Conservation (phyloP, 1,284 basidiomycete genomes). For the Pseudozyma hubeiensis region DNA sequence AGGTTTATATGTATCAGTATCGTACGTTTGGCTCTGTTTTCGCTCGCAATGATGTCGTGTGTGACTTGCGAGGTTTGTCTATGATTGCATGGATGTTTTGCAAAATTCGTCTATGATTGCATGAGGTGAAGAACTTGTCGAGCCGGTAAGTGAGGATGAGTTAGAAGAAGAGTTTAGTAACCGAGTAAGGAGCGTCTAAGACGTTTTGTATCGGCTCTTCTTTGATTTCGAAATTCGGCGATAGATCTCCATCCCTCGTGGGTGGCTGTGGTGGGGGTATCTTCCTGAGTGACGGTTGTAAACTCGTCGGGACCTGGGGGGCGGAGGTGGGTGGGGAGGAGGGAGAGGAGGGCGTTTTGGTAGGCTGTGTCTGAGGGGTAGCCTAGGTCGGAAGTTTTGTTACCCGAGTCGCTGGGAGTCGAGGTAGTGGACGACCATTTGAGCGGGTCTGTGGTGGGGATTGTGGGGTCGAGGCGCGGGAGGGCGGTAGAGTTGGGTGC, state of each 20-base stretch:
- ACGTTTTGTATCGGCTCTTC: slow-evolving; percentile 29
- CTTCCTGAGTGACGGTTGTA: background rate
- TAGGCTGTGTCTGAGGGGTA: slow-evolving; percentile 53
- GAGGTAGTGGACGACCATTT: slow-evolving; percentile 37
- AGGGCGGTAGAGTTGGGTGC: slow-evolving; percentile 8
- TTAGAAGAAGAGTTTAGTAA: slow-evolving; percentile 14
- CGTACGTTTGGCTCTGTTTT: too few relatives aligned
- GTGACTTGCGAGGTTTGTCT: too few relatives aligned
- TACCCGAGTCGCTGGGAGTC: background rate
- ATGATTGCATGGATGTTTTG: background rate
- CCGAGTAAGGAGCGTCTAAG: slow-evolving; percentile 27
- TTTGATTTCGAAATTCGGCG: slow-evolving; percentile 31
- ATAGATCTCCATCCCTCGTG: slow-evolving; percentile 37
- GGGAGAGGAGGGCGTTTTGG: slow-evolving; percentile 43
- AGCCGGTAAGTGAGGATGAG: too few relatives aligned
- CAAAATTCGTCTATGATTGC: background rate
- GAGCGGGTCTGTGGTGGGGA: slow-evolving; percentile 33
- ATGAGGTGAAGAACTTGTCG: too few relatives aligned
- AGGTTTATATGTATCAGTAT: too few relatives aligned
- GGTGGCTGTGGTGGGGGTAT: slow-evolving; percentile 1
- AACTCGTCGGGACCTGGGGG: slow-evolving; percentile 7
- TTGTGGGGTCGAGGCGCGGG: slow-evolving; percentile 32
- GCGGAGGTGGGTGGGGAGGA: slow-evolving; percentile 16
- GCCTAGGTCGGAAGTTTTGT: slow-evolving; percentile 30
- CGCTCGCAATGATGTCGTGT: too few relatives aligned